Conservation (phyloP, 176 grass and related monocot genomes). For the Musa beccarii region DNA sequence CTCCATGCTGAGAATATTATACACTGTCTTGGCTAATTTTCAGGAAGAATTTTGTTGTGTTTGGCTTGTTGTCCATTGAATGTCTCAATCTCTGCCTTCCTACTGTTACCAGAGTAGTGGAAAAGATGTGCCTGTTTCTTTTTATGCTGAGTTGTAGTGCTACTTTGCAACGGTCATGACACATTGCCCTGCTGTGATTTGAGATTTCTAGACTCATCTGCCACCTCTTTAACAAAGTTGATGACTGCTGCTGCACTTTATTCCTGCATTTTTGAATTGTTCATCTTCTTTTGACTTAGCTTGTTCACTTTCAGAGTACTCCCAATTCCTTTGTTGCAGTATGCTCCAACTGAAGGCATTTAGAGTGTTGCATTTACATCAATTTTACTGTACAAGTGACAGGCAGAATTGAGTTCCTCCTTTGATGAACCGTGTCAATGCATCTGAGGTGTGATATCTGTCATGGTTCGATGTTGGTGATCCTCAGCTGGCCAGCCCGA, state of each 20-base stretch:
- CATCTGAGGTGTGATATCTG: too few species aligned
- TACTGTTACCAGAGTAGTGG: background rate
- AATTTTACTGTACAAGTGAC: background rate
- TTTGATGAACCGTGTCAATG: too few species aligned
- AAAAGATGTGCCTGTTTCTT: background rate
- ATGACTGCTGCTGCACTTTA: background rate
- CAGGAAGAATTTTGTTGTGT: too few species aligned
- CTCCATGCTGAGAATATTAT: background rate
- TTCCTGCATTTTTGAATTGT: background rate
- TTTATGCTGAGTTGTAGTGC: too few species aligned
- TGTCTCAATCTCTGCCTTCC: background rate
- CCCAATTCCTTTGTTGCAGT: background rate
- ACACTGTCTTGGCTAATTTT: background rate
- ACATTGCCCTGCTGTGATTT: too few species aligned
- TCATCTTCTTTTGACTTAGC: too few species aligned
- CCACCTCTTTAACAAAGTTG: conserved; percentile 10
- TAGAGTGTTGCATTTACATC: background rate
- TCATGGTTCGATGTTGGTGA: too few species aligned
- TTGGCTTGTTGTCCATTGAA: background rate
- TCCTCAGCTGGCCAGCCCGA: conserved; percentile 26
- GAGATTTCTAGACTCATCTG: too few species aligned
- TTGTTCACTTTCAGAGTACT: background rate
- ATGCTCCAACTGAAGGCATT: too few species aligned
- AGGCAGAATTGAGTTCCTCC: background rate
- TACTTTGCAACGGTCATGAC: too few species aligned